Conservation (phyloP, 805 yeast genomes). For the Torulaspora maleeae region DNA sequence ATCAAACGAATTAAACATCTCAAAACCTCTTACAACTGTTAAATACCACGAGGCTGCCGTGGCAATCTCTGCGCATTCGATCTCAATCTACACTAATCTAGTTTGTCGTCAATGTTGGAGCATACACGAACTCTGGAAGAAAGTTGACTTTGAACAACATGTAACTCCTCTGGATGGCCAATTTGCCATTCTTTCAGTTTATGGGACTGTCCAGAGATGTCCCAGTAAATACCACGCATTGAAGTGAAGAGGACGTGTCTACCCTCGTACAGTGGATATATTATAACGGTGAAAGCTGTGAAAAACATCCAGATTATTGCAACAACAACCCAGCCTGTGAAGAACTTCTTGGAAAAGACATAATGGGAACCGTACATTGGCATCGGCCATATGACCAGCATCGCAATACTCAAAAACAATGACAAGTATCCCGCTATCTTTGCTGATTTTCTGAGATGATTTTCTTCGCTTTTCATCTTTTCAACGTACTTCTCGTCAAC, state of each 20-base stretch:
- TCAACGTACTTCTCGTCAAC: neutral
- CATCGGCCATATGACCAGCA: conserved; percentile 84
- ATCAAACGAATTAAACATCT: no score
- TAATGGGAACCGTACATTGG: conserved; percentile 85
- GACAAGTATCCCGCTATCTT: conserved; percentile 60
- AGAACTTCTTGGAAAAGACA: conserved; percentile 67
- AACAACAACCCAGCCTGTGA: conserved; percentile 86
- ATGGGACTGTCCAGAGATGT: conserved; percentile 65
- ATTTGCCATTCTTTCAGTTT: conserved; percentile 75
- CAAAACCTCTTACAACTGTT: no score
- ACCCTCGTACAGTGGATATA: conserved; percentile 74
- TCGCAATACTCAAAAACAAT: conserved; percentile 53
- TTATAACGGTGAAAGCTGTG: conserved; percentile 55
- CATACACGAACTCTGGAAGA: conserved; percentile 33
- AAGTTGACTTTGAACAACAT: conserved; percentile 66
- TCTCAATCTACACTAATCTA: neutral
- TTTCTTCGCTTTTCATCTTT: conserved; percentile 27
- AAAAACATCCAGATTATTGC: conserved; percentile 77
- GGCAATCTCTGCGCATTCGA: no score
- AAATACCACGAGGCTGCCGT: neutral
- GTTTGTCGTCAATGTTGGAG: conserved; percentile 6
- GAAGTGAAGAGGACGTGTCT: conserved; percentile 60
- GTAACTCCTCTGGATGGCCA: conserved; percentile 66
- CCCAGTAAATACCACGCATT: conserved; percentile 81
- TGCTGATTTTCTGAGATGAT: conserved; percentile 52